A percentile compares a stretch with the other conserved stretches of the same genome.
These are phyloP conservation scores for Sphaerobolus stellatus DNA, from an alignment of 1,284 basidiomycete genomes.

Conservation along the genomic window DNA sequence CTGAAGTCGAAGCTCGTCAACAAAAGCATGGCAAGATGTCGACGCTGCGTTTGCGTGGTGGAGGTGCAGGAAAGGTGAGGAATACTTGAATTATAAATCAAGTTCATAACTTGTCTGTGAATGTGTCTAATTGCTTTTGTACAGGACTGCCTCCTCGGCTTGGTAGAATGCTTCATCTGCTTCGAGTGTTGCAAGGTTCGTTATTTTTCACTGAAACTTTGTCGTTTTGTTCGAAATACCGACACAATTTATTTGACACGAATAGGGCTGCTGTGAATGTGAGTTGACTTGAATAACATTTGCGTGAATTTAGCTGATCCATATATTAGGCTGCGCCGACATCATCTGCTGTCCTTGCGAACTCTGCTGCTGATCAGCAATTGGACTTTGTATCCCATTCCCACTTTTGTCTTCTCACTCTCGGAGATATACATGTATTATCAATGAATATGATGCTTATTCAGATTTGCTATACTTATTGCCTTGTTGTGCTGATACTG, in stretches of 20 bases:
- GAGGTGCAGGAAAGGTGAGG: slow-evolving; percentile 61
- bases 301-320: background rate
- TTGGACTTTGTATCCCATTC: background rate
- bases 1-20: slow-evolving; percentile 25
- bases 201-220: background rate
- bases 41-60: slow-evolving; percentile 57
- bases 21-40: slow-evolving; percentile 40
- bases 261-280: slow-evolving; percentile 13
- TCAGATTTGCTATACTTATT: no score
- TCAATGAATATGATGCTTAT: no score
- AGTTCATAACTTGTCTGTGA: background rate
- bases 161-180: slow-evolving; percentile 63
- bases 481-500: no score
- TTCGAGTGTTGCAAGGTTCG: slow-evolving; percentile 36
- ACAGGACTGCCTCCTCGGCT: slow-evolving; percentile 60
- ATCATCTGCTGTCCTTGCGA: slow-evolving; percentile 16
- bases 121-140: slow-evolving; percentile 9
- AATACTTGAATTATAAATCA: background rate
- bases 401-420: no score
- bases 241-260: background rate
- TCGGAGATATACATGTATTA: no score
- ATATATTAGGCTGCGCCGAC: slow-evolving; percentile 7
- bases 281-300: no score
- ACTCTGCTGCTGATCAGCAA: slow-evolving; percentile 12
- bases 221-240: background rate